Evolutionary conservation across 257 asterid species (phyloP), one percentile per base, ranked within the genome.

Genomic region (Solanum chmielewskii): DNA sequence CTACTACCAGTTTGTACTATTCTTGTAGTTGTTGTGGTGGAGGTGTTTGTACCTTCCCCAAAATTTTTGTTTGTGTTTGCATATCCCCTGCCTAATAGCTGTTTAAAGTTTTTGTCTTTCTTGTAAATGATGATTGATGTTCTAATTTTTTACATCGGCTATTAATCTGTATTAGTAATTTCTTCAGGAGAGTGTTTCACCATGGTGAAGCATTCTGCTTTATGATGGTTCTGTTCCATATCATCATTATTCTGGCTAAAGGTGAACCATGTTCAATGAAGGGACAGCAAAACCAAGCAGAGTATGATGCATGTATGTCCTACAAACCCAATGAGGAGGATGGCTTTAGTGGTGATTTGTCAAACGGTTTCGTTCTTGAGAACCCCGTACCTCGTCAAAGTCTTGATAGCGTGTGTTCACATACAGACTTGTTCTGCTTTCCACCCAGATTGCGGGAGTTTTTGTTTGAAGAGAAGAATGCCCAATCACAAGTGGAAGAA

Each of bases 351-450:
- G 90, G 83, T 73, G 91, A 90, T 85, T 80, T 85, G 68, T 85
- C 85, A 88, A 88, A 90, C 3, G 90, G 87, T 20, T 87, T 70
- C 83, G 88, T 20, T 35, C 89, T 89, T 5, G 89, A 77, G 85
- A 85, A 85, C 83, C 60, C 89, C 11, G 89, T 75, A 31, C 88
- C 90, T 88, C 88, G 25, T 33, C 85, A 5, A 75, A 75, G 89
- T 73, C 83, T 88, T 80, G 91, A 84, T 66, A 87, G 44, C 47
- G 86, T 90, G 78, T 95, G 98, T 88, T 92, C 92, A 7, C 74
- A 90, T 91, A 88, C 93, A 1, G 88, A 90, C 73, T 86, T 90
- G 60, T 94, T 95, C 87, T 96, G 98, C 91, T 96, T 95, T 88
- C 94, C 92, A 7, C 93, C 98, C 16, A 96, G 96, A 25, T 90